Base-by-base conservation (phyloP, 768 basidiomycete genomes). In the Podaxis mareebaensis region DNA sequence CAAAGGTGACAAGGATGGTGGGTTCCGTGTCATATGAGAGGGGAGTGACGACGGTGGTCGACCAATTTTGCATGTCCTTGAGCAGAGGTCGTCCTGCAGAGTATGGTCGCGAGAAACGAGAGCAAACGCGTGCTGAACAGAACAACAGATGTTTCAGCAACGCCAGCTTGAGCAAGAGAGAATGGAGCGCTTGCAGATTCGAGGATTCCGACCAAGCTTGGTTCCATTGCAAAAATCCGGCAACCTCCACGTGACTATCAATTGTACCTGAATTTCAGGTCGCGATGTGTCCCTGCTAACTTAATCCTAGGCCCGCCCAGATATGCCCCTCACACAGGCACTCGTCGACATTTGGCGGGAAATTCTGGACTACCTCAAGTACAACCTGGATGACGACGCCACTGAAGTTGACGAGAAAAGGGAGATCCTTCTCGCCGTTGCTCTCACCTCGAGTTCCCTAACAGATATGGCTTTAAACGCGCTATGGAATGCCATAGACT, bases 21-120 rank as follows among this genome's bases (percentile, higher is more conserved):
- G 95, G 89, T 66, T 93, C 88, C 1, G 95, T 92, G 76, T 98
- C 96, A 56, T 86, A 85, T 3, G 89, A 84, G 17, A 79, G 69
- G 0, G 84, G 74, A 48, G 82, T 84, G 60, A 89, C 75, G 28
- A 89, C 84, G 3, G 84, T 83, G 2, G 86, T 79, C 30, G 81
- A 84, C 90, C 91, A 92, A 64, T 79, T 79, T 85, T 63, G 51
- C 54, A 62, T 62, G n/a, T 40, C 38, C 22, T 84, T 15, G 44
- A 40, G 12, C 17, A 30, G 10, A n/a, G 49, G 66, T 20, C 28
- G 68, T 17, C 28, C 48, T 20, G 33, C 13, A 26, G 36, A 53
- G 28, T 22, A 39, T 12, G 40, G 33, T 33, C 33, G n/a, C 13
- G 22, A 13, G 38, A 42, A n/a, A 33, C 54, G 61, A 58, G 15